Evolutionary conservation across 2,329 filamentous ascomycete genomes (phyloP), one percentile per base, ranked within the genome.

Genomic region (Aulographum hederae): DNA sequence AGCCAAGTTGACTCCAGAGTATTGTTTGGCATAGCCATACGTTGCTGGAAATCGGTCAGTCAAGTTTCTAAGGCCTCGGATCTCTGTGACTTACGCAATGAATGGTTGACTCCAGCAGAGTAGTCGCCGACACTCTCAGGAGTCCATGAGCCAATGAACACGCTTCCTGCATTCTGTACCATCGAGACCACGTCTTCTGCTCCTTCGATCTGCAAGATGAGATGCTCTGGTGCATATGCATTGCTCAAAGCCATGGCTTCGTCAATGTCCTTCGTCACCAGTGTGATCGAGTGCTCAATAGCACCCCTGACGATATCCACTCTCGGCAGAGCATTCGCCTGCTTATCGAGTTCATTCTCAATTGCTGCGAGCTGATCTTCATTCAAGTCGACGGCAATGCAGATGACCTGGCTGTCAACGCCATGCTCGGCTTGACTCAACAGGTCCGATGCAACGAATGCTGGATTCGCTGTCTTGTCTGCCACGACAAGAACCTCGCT

Each of bases 41-140:
- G 89, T 98, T 32, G 89, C 84, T 92, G 43, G 34, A 14, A 28
- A n/a, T n/a, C n/a, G n/a, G n/a, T n/a, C n/a, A n/a, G n/a, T n/a
- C n/a, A n/a, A n/a, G 29, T 12, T 16, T 11, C 10, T 3, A 20
- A 32, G 23, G 28, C 20, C 18, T 4, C 14, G 34, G 2, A n/a
- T n/a, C n/a, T n/a, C n/a, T n/a, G 15, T 28, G 33, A 76, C 81
- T 70, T 76, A 92, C 84, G 89, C 41, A 98, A 61, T 36, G 81
- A 91, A 62, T 98, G 89, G 54, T 98, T 98, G 26, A 98, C 89
- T 47, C 89, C 89, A 32, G 89, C 89, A 39, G 84, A 93, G 60
- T 98, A 98, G 53, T 98, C 89, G 28, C 89, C 89, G 3, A 98
- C 89, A 52, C 81, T 92, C 58, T 98, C 89, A 4, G 89, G 89